phyloP scores from a whole-genome alignment of 2,329 filamentous ascomycete genomes.

The Nemania sp. region DNA sequence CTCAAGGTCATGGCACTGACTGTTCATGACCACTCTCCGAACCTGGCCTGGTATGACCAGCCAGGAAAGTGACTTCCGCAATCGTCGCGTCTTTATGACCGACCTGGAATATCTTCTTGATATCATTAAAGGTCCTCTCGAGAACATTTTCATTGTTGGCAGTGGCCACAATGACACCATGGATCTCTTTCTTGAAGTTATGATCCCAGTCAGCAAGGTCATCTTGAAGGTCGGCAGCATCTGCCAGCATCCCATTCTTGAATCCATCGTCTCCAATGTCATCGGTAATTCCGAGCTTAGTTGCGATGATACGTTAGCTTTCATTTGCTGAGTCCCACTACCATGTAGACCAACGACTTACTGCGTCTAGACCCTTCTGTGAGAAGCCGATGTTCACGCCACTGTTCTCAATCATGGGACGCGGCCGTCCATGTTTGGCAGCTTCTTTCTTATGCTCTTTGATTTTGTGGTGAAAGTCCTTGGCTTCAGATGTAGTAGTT shows the following conservation, averaged over 20 bases:
- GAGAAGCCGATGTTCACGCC: constrained; percentile 36
- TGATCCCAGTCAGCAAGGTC: constrained; percentile 38
- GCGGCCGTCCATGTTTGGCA: constrained; percentile 7
- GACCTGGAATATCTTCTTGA: constrained; percentile 39
- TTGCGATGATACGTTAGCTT: constrained; percentile 12
- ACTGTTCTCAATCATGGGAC: constrained; percentile 22
- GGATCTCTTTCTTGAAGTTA: constrained; percentile 42
- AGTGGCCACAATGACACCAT: constrained; percentile 44
- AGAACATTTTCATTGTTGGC: constrained; percentile 39
- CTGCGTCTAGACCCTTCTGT: constrained; percentile 32
- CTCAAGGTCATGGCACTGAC: constrained; percentile 30
- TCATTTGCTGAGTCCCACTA: background rate
- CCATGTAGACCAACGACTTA: constrained; percentile 6
- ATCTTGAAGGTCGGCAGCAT: constrained; percentile 40
- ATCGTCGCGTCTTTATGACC: constrained; percentile 31
- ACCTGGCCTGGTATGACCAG: constrained; percentile 43
- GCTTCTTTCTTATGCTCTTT: constrained; percentile 20
- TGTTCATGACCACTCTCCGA: constrained; percentile 45
- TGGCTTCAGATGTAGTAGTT: constrained; percentile 23
- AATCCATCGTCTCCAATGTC: constrained; percentile 41
- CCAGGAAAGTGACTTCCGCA: constrained; percentile 39
- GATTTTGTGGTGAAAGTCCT: constrained; percentile 22
- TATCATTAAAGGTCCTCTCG: constrained; percentile 35
- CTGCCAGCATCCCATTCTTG: constrained; percentile 41
- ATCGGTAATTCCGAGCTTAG: constrained; percentile 37